Percentiles rank a stretch among this genome's conserved stretches.
phyloP scores from a whole-genome alignment of 106 monocot genomes.

The Allium cepa region DNA sequence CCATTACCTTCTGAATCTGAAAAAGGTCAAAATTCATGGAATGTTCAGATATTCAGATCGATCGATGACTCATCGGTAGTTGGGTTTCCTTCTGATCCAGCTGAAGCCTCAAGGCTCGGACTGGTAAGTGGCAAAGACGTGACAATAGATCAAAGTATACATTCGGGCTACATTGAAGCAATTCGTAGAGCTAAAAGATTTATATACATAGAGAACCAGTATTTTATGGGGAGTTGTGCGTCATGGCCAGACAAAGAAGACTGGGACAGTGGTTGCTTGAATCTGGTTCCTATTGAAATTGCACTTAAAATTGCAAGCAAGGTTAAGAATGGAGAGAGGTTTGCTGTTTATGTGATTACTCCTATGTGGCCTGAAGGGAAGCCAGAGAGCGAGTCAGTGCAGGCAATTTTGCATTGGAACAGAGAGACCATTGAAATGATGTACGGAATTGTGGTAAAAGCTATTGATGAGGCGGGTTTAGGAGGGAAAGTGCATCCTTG shows the following conservation, averaged over 20 bases:
- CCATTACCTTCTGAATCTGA: constrained; percentile 4
- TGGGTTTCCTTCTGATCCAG: constrained; percentile 40
- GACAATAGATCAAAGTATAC: constrained; percentile 62
- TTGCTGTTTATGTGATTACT: constrained; percentile 47
- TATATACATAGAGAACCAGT: constrained; percentile 89
- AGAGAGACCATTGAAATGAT: constrained; percentile 53
- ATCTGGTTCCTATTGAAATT: constrained; percentile 63
- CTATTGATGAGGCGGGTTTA: constrained; percentile 32
- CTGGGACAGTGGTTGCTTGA: constrained; percentile 37
- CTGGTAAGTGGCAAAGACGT: constrained; percentile 24
- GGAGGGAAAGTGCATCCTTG: constrained; percentile 30
- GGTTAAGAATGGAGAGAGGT: constrained; percentile 46
- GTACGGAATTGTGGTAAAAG: constrained; percentile 39
- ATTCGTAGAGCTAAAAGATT: constrained; percentile 64
- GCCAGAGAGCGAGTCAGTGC: constrained; percentile 44
- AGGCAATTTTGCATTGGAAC: constrained; percentile 60
- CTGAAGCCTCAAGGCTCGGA: constrained; percentile 25
- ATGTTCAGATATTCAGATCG: constrained; percentile 76
- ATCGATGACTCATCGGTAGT: constrained; percentile 60
- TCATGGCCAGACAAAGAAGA: constrained; percentile 44
- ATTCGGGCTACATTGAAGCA: constrained; percentile 54
- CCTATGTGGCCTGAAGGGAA: constrained; percentile 76
- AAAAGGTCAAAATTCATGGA: constrained; percentile 29
- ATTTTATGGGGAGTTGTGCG: constrained; percentile 70
- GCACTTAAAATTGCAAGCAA: constrained; percentile 64